Conservation (phyloP, 2,329 filamentous ascomycete species). For the Fusarium anguioides region DNA sequence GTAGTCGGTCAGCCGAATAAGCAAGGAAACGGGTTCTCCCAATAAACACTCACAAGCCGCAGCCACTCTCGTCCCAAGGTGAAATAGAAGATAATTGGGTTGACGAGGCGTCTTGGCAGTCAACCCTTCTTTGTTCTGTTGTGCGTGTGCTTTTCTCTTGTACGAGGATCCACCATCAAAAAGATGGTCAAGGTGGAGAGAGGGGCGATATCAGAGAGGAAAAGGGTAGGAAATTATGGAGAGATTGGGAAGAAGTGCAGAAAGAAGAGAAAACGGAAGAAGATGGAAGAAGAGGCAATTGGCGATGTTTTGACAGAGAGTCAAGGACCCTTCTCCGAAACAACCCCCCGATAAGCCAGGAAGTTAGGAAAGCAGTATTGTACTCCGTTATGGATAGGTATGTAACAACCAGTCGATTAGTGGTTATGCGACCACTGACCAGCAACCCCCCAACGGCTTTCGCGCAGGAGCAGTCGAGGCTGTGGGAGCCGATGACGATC, state of each 20-base stretch:
- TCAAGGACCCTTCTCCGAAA: constrained; percentile 15
- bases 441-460: constrained; percentile 32
- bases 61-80: background rate
- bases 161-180: constrained; percentile 36
- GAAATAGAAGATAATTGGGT: background rate
- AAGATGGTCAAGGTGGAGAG: constrained; percentile 32
- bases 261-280: constrained; percentile 26
- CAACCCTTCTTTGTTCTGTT: constrained; percentile 35
- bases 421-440: constrained; percentile 25
- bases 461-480: constrained; percentile 8
- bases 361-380: constrained; percentile 3
- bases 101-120: constrained; percentile 19
- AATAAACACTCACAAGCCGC: background rate
- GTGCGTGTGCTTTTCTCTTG: constrained; percentile 23
- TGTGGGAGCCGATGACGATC: constrained; percentile 44
- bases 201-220: constrained; percentile 25
- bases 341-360: constrained; percentile 1
- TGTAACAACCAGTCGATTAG: constrained; percentile 16
- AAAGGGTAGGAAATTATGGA: constrained; percentile 25
- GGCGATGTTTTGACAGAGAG: constrained; percentile 23
- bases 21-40: background rate
- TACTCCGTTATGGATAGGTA: background rate
- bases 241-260: constrained; percentile 31
- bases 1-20: constrained; percentile 2
- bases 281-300: constrained; percentile 24